Percentiles rank a stretch among this genome's conserved stretches.
These are phyloP conservation scores for Luzula sylvatica DNA, from an alignment of 176 grass and related monocot species.

Conservation along the genomic window DNA sequence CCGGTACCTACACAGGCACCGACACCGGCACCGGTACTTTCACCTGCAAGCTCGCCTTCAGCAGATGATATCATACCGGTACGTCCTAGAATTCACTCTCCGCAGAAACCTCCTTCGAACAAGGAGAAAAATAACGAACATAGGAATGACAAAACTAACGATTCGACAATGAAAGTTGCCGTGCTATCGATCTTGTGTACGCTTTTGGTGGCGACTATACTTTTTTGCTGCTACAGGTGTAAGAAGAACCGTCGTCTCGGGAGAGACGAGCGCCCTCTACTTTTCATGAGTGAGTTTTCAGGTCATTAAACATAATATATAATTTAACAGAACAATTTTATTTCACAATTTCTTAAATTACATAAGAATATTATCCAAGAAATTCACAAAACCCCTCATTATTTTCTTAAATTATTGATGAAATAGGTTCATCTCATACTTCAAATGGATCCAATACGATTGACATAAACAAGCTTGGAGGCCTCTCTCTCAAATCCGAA, in stretches of 20 bases:
- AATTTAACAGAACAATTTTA: background rate
- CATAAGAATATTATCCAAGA: no score
- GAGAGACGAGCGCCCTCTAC: constrained; percentile 39
- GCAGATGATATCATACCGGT: constrained; percentile 2
- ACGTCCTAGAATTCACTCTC: background rate
- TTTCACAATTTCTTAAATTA: background rate
- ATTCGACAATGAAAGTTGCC: constrained; percentile 16
- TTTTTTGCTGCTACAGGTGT: constrained; percentile 32
- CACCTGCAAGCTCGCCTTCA: constrained; percentile 4
- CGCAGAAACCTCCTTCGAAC: background rate
- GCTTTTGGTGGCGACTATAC: constrained; percentile 32
- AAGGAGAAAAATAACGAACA: background rate
- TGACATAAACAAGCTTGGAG: constrained; percentile 47
- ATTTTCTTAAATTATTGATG: background rate
- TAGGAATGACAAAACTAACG: background rate
- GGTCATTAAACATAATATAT: constrained; percentile 22
- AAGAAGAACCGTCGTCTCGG: constrained; percentile 24
- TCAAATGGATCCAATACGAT: constrained; percentile 33
- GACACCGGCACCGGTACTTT: background rate
- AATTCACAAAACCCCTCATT: no score
- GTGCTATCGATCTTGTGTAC: constrained; percentile 23
- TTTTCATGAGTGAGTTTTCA: constrained; percentile 45
- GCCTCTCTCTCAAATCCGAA: constrained; percentile 38
- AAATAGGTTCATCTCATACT: constrained; percentile 39
- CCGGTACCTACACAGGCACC: no score